A percentile compares a stretch with the other conserved stretches of the same genome.
These are phyloP conservation scores for Acanthochlamys bracteata DNA, from an alignment of 106 monocot genomes.

Conservation along the genomic window DNA sequence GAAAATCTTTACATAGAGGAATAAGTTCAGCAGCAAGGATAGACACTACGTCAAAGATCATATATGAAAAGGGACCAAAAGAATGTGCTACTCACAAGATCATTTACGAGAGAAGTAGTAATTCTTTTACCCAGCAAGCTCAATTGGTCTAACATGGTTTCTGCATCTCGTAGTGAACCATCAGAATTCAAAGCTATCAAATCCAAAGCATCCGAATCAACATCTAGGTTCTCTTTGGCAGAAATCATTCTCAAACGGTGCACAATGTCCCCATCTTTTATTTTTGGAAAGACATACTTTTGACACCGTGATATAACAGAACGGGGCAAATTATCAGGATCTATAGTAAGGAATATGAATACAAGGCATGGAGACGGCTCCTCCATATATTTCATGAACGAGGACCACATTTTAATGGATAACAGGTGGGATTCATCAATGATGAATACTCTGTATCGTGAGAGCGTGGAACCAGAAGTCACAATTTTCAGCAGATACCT, in stretches of 20 bases:
- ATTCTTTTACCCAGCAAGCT: constrained; percentile 56
- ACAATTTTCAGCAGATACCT: constrained; percentile 37
- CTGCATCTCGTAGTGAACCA: constrained; percentile 74
- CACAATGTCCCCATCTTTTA: constrained; percentile 61
- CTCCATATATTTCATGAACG: constrained; percentile 47
- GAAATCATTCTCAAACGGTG: constrained; percentile 36
- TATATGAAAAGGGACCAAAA: too few relatives aligned
- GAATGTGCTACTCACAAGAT: constrained; percentile 38
- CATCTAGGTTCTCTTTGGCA: constrained; percentile 47
- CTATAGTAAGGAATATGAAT: constrained; percentile 57
- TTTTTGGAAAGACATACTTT: constrained; percentile 57
- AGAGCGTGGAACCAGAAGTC: constrained; percentile 7
- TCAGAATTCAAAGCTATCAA: constrained; percentile 60
- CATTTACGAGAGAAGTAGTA: constrained; percentile 52
- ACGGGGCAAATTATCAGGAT: constrained; percentile 44
- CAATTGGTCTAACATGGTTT: constrained; percentile 56
- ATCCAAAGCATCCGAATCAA: constrained; percentile 49
- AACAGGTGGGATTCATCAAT: constrained; percentile 69
- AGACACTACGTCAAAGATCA: too few relatives aligned
- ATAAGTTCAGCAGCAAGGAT: too few relatives aligned
- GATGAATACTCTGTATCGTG: constrained; percentile 37
- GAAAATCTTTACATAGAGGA: too few relatives aligned
- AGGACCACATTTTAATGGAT: constrained; percentile 45
- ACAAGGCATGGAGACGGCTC: constrained; percentile 45
- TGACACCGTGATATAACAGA: constrained; percentile 51